Evolutionary conservation across 768 basidiomycete genomes (phyloP).

Genomic region (Leccinum pellstonianum): DNA sequence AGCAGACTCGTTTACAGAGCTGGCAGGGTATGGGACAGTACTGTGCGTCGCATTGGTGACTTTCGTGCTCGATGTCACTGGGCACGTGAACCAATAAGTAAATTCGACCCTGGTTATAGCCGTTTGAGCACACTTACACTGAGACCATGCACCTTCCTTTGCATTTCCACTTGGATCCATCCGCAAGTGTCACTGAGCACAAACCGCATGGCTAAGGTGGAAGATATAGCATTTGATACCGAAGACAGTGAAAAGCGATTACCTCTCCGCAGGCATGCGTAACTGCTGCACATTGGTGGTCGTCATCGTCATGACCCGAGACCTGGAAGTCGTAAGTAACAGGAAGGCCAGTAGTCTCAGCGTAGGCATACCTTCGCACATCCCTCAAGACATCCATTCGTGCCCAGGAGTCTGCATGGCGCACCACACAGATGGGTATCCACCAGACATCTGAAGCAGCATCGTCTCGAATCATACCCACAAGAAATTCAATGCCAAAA

Average conservation of each 20-base stretch:
- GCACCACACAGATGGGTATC: conserved; percentile 55
- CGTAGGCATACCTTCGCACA: conserved; percentile 47
- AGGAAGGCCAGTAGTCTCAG: background rate
- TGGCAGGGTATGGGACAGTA: conserved; percentile 55
- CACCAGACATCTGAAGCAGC: conserved; percentile 46
- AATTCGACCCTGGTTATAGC: background rate
- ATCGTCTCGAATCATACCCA: background rate
- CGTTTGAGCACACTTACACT: conserved; percentile 31
- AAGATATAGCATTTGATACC: background rate
- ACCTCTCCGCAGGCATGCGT: conserved; percentile 58
- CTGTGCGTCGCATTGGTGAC: conserved; percentile 49
- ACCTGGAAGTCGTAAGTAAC: conserved; percentile 34
- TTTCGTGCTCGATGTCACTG: conserved; percentile 47
- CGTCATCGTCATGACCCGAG: conserved; percentile 44
- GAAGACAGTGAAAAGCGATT: background rate
- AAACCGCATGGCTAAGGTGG: conserved; percentile 42
- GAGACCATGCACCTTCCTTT: conserved; percentile 42
- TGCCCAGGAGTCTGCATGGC: conserved; percentile 45
- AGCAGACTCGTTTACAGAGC: conserved; percentile 54
- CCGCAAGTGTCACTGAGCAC: conserved; percentile 23
- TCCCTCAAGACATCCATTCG: conserved; percentile 48
- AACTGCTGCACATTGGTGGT: conserved; percentile 51
- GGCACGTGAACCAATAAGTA: background rate
- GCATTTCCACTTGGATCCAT: conserved; percentile 38
- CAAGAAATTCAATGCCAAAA: background rate